phyloP scores from a whole-genome alignment of 805 yeast species.

The Blastobotrys robertii region DNA sequence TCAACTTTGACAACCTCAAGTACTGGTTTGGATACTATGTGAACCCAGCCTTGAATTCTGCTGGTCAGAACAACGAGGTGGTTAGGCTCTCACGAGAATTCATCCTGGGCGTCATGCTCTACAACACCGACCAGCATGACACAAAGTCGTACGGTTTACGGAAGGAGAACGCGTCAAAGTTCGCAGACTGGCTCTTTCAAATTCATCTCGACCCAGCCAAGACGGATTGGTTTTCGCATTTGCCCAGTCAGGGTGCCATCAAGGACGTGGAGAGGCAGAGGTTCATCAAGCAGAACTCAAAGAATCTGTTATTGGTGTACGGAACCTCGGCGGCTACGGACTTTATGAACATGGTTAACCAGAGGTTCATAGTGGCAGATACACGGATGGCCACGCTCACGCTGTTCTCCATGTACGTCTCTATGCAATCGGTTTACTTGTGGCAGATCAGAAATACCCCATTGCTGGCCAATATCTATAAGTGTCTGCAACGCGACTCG shows the following conservation, averaged over 20 bases:
- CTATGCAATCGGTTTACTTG: slow-evolving; percentile 25
- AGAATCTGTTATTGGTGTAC: slow-evolving; percentile 32
- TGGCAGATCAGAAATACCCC: slow-evolving; percentile 28
- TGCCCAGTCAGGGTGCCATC: slow-evolving; percentile 13
- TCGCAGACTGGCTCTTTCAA: slow-evolving; percentile 20
- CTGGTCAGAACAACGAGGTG: slow-evolving; percentile 38
- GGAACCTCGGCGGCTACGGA: slow-evolving; percentile 31
- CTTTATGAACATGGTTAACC: slow-evolving; percentile 32
- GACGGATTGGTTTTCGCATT: slow-evolving; percentile 2
- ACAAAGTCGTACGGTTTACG: slow-evolving; percentile 8
- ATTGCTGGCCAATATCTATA: slow-evolving; percentile 31
- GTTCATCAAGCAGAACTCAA: slow-evolving; percentile 38
- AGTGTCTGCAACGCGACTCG: slow-evolving; percentile 34
- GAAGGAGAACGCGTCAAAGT: slow-evolving; percentile 14
- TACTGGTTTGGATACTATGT: slow-evolving; percentile 43
- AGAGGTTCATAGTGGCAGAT: slow-evolving; percentile 26
- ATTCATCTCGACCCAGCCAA: slow-evolving; percentile 15
- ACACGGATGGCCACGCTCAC: slow-evolving; percentile 33
- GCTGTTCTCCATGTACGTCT: slow-evolving; percentile 31
- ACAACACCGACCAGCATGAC: slow-evolving; percentile 17
- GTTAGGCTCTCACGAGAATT: slow-evolving; percentile 27
- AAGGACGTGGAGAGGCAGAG: slow-evolving; percentile 39
- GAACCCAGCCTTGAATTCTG: slow-evolving; percentile 47
- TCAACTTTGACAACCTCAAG: slow-evolving; percentile 22
- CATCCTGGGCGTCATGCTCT: slow-evolving; percentile 21